Evolutionary conservation across 441 rosid species (phyloP), one percentile per base, ranked within the genome.

Genomic region (Erodium trifolium): DNA sequence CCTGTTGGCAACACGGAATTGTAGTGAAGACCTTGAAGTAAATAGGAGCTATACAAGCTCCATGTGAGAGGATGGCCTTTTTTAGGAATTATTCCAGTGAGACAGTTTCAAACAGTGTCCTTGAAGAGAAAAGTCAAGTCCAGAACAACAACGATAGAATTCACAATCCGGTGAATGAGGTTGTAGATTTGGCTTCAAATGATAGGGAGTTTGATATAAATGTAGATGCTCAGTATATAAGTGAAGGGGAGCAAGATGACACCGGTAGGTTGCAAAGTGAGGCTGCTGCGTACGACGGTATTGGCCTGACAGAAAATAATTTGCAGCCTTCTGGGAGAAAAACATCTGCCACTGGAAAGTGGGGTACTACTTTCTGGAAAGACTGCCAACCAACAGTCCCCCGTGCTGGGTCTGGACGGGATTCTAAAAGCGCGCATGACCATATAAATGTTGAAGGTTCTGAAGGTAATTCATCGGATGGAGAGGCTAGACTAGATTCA

Each of bases 281-380:
- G 65, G 70, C 72, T 53, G 78, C 74, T 39, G 72, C 69, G 41
- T 81, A 47, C 10, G 71, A 78, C 71, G 79, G 65, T 16, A 77
- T 75, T 71, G 76, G 80, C 49, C 64, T 66, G 10, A 82, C 81
- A 73, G 83, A 78, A 80, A 80, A 81, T 13, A 76, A 76, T 71
- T 60, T 78, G 78, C 88, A 83, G 80, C 80, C 90, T 68, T 69
- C 90, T 43, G 95, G 87, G 68, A 89, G 89, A 78, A 92, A 88
- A 82, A 78, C 77, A 27, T 82, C 84, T 71, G 81, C 77, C n/a
- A 68, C 87, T 66, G 95, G 97, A 60, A 88, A 82, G 73, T 95
- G 99, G 99, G 99, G 99, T 76, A 88, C 98, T 8, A 80, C 84
- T 34, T 95, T 92, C 79, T 95, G 98, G 99, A 95, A 85, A 79